Evolutionary conservation across 1,284 basidiomycete species (phyloP), one percentile per base, ranked within the genome.

Genomic region (Afroboletus lepidellus): DNA sequence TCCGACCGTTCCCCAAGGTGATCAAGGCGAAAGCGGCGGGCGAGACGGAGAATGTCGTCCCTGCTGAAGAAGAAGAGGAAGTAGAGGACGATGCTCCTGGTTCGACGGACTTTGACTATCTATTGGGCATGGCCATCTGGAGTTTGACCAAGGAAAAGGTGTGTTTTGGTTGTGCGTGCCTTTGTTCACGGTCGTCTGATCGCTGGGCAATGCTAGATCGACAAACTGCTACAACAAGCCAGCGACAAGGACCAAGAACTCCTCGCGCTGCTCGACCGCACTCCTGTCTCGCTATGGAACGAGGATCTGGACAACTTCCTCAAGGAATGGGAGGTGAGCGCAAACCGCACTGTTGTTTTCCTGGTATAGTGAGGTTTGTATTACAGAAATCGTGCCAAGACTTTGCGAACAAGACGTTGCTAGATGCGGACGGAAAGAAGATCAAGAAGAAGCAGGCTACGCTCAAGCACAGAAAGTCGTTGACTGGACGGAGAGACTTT

Each of bases 101-200:
- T 6, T 70, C 77, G 18, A 81, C 80, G 37, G 97, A 98, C 72
- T 99, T 78, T 66, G 96, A 99, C 70, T 99, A 99, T 73, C 73
- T 99, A 55, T 76, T 99, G 54, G 85, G 90, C 25, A 99, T 99
- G 96, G 76, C 92, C 6, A 95, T 99, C 68, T 95, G 85, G 78
- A 98, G 87, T 72, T 77, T 99, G 74, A 99, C 97, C 1, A 85
- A 82, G 60, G 96, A 99, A 74, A 96, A 90, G 84, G 94, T 90
- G 53, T 20, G 77, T 64, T 41, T 30, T 23, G 5, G 20, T 20
- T 5, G 13, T 9, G 30, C 34, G 8, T n/a, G 5, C 11, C 11
- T 47, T 9, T 3, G 44, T 16, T 37, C 30, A 23, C 23, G 25
- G 34, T 41, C 53, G 36, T 53, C 36, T 50, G 45, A 62, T 43